Conservation (phyloP, 139 green algal species). For the Picocystis salinarum region DNA sequence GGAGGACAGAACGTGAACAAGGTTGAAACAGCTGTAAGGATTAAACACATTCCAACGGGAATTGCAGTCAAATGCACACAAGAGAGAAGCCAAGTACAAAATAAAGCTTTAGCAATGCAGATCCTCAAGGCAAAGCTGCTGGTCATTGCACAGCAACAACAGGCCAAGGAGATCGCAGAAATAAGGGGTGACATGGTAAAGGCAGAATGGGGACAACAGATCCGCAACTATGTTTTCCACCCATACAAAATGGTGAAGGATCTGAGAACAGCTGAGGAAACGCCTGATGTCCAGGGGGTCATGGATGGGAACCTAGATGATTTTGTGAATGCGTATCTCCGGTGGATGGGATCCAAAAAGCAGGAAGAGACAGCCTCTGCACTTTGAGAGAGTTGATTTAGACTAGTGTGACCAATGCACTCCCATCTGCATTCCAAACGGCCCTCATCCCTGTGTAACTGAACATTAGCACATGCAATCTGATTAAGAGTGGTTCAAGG, state of each 20-base stretch:
- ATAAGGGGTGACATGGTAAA: constrained; percentile 81
- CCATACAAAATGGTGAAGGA: constrained; percentile 95
- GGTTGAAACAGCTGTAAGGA: constrained; percentile 73
- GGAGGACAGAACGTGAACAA: constrained; percentile 99
- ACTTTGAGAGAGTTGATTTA: too few relatives aligned
- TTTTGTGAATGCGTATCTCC: constrained; percentile 12
- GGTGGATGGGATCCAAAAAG: constrained; percentile 3
- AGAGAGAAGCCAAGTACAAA: constrained; percentile 52
- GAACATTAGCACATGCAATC: too few relatives aligned
- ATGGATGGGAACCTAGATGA: constrained; percentile 47
- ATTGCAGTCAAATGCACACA: constrained; percentile 64
- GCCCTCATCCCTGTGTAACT: too few relatives aligned
- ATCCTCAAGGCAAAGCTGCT: constrained; percentile 40
- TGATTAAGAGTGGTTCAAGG: too few relatives aligned
- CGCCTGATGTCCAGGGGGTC: constrained; percentile 32
- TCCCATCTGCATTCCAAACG: too few relatives aligned
- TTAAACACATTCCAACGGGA: constrained; percentile 71
- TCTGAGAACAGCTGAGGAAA: constrained; percentile 48
- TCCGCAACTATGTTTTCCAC: constrained; percentile 93
- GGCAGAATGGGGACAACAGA: constrained; percentile 91
- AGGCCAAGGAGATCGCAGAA: constrained; percentile 40
- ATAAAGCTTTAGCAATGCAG: constrained; percentile 34
- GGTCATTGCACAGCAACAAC: constrained; percentile 69
- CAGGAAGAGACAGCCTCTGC: background rate
- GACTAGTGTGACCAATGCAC: too few relatives aligned